These are phyloP conservation scores for Cladosporium austrohemisphaericum DNA, from an alignment of 2,329 filamentous ascomycete genomes.

Conservation along the genomic window DNA sequence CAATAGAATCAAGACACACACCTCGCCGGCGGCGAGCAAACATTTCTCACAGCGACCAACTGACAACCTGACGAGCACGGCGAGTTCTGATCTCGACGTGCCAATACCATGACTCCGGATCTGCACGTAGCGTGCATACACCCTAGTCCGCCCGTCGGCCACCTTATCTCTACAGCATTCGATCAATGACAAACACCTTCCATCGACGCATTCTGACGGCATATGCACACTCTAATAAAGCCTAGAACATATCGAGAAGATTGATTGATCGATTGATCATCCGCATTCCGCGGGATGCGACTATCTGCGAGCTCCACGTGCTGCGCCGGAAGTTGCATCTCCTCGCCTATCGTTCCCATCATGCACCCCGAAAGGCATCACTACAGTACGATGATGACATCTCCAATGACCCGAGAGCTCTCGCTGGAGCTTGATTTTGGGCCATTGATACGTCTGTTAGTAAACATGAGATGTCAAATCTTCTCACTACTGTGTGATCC, in stretches of 20 bases:
- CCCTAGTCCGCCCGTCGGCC: background rate
- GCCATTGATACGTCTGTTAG: slow-evolving; percentile 2
- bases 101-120: slow-evolving; percentile 1
- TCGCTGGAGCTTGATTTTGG: background rate
- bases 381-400: slow-evolving; percentile 10
- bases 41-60: too few relatives aligned
- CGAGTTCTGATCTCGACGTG: too few relatives aligned
- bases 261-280: background rate
- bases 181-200: background rate
- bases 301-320: slow-evolving; percentile 2
- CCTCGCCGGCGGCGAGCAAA: background rate
- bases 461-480: slow-evolving; percentile 13
- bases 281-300: slow-evolving; percentile 1
- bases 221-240: background rate
- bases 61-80: too few relatives aligned
- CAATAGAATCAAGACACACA: too few relatives aligned
- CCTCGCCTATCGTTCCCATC: slow-evolving; percentile 24
- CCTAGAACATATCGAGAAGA: background rate
- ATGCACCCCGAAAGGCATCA: slow-evolving; percentile 11
- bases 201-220: background rate
- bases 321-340: slow-evolving; percentile 2
- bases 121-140: slow-evolving; percentile 1
- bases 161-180: background rate
- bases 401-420: background rate
- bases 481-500: too few relatives aligned